Evolutionary conservation across 2,329 filamentous ascomycete species (phyloP).

Genomic region (Acrocalymma vagum): DNA sequence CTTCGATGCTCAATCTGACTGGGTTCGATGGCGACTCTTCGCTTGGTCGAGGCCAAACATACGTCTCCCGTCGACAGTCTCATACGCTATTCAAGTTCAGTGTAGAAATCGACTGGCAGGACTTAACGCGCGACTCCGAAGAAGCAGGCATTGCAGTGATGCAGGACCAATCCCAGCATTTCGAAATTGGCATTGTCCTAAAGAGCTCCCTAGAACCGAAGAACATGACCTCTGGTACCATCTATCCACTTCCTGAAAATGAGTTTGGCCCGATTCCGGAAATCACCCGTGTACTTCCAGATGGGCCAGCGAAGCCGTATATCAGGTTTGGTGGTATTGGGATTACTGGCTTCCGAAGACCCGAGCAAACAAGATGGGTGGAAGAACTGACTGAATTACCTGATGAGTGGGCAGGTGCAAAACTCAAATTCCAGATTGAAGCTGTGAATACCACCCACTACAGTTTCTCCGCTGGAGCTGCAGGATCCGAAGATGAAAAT

Average conservation of each 20-base stretch:
- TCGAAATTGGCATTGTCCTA: constrained; percentile 7
- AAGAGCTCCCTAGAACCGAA: background rate
- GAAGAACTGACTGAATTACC: constrained; percentile 4
- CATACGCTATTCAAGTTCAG: constrained; percentile 62
- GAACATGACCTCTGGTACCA: constrained; percentile 13
- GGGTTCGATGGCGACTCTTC: constrained; percentile 58
- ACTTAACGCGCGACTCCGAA: constrained; percentile 41
- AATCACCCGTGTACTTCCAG: no score
- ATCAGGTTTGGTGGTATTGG: constrained; percentile 9
- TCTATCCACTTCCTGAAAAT: constrained; percentile 44
- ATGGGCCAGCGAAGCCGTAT: no score
- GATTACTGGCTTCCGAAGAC: constrained; percentile 5
- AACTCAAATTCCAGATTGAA: no score
- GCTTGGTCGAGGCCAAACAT: constrained; percentile 57
- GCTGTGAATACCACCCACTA: constrained; percentile 10
- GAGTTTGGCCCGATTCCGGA: no score
- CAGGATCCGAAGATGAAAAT: background rate
- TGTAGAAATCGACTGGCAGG: constrained; percentile 49
- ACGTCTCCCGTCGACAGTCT: constrained; percentile 62
- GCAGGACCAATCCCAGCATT: constrained; percentile 11
- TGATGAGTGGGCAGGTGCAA: no score
- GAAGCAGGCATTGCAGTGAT: constrained; percentile 6
- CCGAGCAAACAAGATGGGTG: constrained; percentile 1
- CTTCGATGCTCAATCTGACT: constrained; percentile 63
- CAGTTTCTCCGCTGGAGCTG: constrained; percentile 3